Evolutionary conservation across 2,329 filamentous ascomycete species (phyloP).

Genomic region (Mollisiaceae sp.): DNA sequence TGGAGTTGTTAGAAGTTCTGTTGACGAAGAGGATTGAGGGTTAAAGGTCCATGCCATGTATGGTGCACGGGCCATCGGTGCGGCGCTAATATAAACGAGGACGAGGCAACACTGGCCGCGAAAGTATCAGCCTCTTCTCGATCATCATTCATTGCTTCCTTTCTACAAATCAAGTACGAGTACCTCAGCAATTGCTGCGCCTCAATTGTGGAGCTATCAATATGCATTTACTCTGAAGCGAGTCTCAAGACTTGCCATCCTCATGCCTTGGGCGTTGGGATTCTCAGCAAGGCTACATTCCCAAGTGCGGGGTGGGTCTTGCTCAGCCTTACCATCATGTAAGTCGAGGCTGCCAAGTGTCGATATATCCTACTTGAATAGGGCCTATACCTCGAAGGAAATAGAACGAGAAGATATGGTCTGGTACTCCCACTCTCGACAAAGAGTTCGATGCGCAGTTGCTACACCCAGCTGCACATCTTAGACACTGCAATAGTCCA

Average conservation of each 20-base stretch:
- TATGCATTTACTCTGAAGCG: background rate
- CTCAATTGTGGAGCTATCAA: background rate
- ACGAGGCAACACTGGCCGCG: background rate
- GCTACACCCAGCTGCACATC: background rate
- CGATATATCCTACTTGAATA: background rate
- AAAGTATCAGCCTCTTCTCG: background rate
- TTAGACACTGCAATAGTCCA: background rate
- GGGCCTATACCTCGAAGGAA: background rate
- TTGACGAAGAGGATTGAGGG: background rate
- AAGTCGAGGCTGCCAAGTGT: background rate
- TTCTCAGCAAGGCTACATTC: background rate
- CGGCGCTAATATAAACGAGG: too few species aligned
- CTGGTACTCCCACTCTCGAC: background rate
- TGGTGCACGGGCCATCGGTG: background rate
- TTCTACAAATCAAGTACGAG: background rate
- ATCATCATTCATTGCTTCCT: background rate
- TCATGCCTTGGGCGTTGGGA: background rate
- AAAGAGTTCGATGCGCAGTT: background rate
- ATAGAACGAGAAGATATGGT: background rate
- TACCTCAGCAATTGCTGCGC: background rate
- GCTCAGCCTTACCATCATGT: constrained; percentile 18
- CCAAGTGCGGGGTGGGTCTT: constrained; percentile 20
- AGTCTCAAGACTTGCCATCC: background rate
- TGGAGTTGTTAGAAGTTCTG: background rate
- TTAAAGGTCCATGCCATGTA: background rate